Base-by-base conservation (phyloP, 805 yeast species). In the Candida boidinii region DNA sequence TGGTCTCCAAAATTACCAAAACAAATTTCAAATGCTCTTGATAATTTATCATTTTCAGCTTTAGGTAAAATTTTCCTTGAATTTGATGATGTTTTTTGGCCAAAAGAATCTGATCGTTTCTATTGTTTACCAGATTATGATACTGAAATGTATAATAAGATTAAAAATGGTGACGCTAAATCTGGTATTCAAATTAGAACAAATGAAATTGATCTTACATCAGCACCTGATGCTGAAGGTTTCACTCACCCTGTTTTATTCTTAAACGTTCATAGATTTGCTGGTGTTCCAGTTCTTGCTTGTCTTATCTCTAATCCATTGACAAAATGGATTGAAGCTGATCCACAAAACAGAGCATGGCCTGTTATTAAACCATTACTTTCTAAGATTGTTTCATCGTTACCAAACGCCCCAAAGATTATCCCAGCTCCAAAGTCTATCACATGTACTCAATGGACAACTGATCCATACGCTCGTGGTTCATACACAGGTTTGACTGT, bases 401-500 rank as follows among this genome's bases (percentile, higher is more conserved):
- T 49, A 19, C 23, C 56, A 10, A 49, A 44, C 0, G 38, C 41
- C 2, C 26, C 30, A 4, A 33, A 41, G 11, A 30, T 49, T 13
- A 52, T 54, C 6, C 17, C 29, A 3, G 26, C 33, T 6, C 62
- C 64, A 7, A 30, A 36, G 7, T 41, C 43, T 25, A 45, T 46
- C 6, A 33, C 40, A 22, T 43, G 50, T 11, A 58, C 75, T 4
- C 56, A 60, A 33, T 73, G 79, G 79, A 64, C 75, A 1, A 49
- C 39, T 15, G 74, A 73, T 43, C 74, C 74, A 4, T 70, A 51
- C 44, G 58, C 68, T 3, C 49, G 75, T 29, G 79, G 79, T 14
- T 64, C 77, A 3, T 55, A 55, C 34, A 31, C 53, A 2, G 60
- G 60, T 4, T 35, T 44, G n/a, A 41, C 53, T 4, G 35, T 50